These are phyloP conservation scores for Porcisia deanei DNA, from an alignment of 208 protist species.

Conservation along the genomic window DNA sequence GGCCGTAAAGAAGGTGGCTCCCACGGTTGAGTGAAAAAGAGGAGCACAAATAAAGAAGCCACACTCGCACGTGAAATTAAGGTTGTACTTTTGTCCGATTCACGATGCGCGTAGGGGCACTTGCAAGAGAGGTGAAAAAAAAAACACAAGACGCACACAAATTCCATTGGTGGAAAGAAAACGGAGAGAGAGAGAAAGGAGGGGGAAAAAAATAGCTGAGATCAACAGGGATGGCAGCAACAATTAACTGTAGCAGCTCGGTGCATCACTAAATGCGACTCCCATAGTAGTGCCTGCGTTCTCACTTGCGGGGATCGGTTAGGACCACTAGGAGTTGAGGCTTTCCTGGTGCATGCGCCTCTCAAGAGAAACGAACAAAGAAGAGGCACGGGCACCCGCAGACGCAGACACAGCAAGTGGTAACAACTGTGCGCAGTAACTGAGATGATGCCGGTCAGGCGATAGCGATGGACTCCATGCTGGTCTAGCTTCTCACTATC, in stretches of 20 bases:
- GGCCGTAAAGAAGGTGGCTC: background rate
- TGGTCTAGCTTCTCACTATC: background rate
- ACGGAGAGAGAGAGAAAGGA: background rate
- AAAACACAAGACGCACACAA: background rate
- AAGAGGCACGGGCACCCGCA: background rate
- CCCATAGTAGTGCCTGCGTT: background rate
- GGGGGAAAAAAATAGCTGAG: background rate
- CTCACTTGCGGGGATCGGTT: background rate
- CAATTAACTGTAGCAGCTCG: background rate
- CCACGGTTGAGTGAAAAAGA: background rate
- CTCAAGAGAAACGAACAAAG: background rate
- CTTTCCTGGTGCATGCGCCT: background rate
- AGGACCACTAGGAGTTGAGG: background rate
- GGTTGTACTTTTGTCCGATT: background rate
- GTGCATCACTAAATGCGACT: background rate
- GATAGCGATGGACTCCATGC: background rate
- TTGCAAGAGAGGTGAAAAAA: background rate
- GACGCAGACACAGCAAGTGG: background rate
- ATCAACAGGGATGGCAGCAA: background rate
- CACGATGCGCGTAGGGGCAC: background rate
- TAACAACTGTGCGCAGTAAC: background rate
- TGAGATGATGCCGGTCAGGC: background rate
- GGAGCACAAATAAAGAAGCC: conserved; percentile 5
- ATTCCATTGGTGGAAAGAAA: background rate
- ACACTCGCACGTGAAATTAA: background rate